phyloP scores from a whole-genome alignment of 768 basidiomycete species.

The Suillus sp. region DNA sequence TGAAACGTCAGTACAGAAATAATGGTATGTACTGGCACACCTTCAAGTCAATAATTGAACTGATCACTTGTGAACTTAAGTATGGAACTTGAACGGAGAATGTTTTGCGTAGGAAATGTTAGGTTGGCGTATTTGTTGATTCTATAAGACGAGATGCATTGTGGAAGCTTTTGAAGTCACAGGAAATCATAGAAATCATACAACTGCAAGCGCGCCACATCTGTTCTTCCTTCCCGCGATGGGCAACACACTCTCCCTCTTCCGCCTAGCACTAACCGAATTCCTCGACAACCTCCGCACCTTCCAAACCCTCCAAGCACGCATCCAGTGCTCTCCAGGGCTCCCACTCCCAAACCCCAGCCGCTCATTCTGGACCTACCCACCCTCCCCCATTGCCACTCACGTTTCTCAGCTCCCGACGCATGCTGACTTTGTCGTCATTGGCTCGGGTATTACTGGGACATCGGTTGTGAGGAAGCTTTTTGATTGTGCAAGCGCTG shows the following conservation, averaged over 20 bases:
- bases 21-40: neutral
- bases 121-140: neutral
- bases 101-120: neutral
- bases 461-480: conserved; percentile 58
- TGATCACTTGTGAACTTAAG: neutral
- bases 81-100: neutral
- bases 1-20: neutral
- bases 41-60: neutral
- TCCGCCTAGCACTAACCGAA: conserved; percentile 23
- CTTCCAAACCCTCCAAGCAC: conserved; percentile 32
- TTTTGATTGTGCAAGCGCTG: conserved; percentile 38
- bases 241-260: conserved; percentile 31
- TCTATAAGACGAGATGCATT: neutral
- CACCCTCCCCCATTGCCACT: conserved; percentile 52
- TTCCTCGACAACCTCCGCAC: conserved; percentile 22
- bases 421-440: conserved; percentile 65
- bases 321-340: conserved; percentile 49
- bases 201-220: no score
- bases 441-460: conserved; percentile 81
- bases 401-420: conserved; percentile 29
- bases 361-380: conserved; percentile 64
- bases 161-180: no score
- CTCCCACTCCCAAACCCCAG: conserved; percentile 59
- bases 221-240: conserved; percentile 14
- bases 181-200: no score